Evolutionary conservation across 2,329 filamentous ascomycete species (phyloP).

Genomic region (Stemphylium vesicarium): DNA sequence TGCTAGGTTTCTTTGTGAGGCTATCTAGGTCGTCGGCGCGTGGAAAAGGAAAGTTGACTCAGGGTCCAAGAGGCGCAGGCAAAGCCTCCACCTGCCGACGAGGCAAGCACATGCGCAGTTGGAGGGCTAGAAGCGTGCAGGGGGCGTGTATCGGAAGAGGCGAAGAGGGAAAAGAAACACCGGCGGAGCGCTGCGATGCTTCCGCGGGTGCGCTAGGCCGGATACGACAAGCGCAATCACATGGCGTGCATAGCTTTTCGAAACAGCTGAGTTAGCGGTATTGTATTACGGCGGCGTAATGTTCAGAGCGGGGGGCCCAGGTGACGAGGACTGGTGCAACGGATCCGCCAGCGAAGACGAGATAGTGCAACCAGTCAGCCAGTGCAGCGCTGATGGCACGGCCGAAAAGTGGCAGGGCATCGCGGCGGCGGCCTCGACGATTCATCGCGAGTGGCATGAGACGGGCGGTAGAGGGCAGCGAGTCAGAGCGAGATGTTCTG

Average conservation of each 20-base stretch:
- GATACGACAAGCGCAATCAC: constrained; percentile 18
- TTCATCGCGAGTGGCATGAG: constrained; percentile 9
- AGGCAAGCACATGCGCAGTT: constrained; percentile 22
- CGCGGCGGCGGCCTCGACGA: constrained; percentile 8
- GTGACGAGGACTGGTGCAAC: constrained; percentile 27
- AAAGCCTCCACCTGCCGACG: constrained; percentile 25
- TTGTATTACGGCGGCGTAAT: constrained; percentile 21
- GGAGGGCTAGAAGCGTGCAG: constrained; percentile 24
- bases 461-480: constrained; percentile 23
- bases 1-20: constrained; percentile 13
- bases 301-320: constrained; percentile 20
- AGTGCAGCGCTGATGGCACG: constrained; percentile 1
- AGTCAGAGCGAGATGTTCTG: constrained; percentile 44
- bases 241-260: constrained; percentile 17
- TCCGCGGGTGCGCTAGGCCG: constrained; percentile 14
- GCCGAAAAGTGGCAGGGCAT: background rate
- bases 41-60: constrained; percentile 10
- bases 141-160: constrained; percentile 22
- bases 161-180: constrained; percentile 26
- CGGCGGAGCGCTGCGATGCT: constrained; percentile 21
- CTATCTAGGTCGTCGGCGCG: constrained; percentile 15
- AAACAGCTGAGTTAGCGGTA: constrained; percentile 39
- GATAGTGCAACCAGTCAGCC: background rate
- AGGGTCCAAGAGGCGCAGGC: constrained; percentile 23
- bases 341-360: constrained; percentile 11